These are phyloP conservation scores for Hypholoma sublateritium DNA, from an alignment of 768 basidiomycete genomes.

Conservation along the genomic window DNA sequence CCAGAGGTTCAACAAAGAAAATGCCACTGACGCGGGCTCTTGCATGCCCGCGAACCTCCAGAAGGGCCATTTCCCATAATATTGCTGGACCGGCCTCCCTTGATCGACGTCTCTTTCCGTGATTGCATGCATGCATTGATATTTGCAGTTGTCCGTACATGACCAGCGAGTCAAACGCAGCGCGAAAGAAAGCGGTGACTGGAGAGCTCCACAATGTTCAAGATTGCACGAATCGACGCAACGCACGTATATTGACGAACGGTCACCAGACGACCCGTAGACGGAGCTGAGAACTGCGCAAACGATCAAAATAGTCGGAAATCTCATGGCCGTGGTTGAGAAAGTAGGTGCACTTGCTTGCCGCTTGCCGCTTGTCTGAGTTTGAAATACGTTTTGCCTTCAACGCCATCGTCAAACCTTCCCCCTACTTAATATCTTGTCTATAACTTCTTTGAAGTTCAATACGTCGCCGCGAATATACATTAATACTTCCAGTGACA, in stretches of 20 bases:
- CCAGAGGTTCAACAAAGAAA: constrained; percentile 85
- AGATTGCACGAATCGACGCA: constrained; percentile 50
- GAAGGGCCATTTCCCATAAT: constrained; percentile 98
- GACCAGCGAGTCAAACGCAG: constrained; percentile 81
- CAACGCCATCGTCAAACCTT: neutral
- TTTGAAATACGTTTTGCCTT: neutral
- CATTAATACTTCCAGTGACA: too few species aligned
- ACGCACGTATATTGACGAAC: constrained; percentile 46
- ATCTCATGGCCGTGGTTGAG: constrained; percentile 1
- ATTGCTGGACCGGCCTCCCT: constrained; percentile 63
- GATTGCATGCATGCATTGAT: constrained; percentile 81
- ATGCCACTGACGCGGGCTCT: constrained; percentile 89
- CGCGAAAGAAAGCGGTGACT: constrained; percentile 42
- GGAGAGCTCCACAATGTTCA: constrained; percentile 35
- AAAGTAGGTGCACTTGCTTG: too few species aligned
- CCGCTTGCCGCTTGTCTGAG: neutral
- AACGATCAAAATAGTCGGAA: neutral
- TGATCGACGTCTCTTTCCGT: constrained; percentile 53
- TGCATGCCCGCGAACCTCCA: constrained; percentile 87
- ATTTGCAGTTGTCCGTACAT: constrained; percentile 86
- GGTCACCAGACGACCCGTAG: constrained; percentile 64
- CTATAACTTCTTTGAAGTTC: too few species aligned
- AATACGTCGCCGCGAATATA: too few species aligned
- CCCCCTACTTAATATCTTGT: too few species aligned
- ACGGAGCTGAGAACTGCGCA: neutral